Conservation (phyloP, 345 rosid species). For the Erysimum cheiranthoides region DNA sequence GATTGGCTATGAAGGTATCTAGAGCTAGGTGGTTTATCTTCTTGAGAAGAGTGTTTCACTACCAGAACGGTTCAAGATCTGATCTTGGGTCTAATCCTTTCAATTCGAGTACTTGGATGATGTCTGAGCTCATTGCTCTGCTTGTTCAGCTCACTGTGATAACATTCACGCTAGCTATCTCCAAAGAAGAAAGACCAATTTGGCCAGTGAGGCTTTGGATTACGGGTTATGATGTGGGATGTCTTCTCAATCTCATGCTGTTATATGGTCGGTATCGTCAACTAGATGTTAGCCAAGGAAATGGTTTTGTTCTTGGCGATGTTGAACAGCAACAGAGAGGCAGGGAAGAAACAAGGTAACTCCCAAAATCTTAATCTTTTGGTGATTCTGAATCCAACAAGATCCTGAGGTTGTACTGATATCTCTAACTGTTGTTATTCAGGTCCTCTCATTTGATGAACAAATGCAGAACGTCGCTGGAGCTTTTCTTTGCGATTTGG, state of each 20-base stretch:
- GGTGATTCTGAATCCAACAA: constrained; percentile 8
- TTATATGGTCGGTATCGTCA: constrained; percentile 81
- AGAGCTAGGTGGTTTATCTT: constrained; percentile 95
- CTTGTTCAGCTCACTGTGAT: constrained; percentile 68
- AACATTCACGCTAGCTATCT: constrained; percentile 69
- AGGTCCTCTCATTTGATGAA: constrained; percentile 86
- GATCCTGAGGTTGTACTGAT: constrained; percentile 20
- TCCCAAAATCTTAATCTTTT: neutral
- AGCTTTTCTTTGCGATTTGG: constrained; percentile 99
- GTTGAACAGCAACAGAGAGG: constrained; percentile 71
- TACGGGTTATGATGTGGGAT: constrained; percentile 80
- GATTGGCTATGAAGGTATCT: constrained; percentile 79
- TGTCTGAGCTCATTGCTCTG: constrained; percentile 78
- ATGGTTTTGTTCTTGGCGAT: constrained; percentile 59
- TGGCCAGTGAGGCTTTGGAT: constrained; percentile 98
- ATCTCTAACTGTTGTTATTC: constrained; percentile 27
- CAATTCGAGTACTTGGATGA: constrained; percentile 88
- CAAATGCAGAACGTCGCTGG: constrained; percentile 85
- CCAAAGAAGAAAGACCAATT: constrained; percentile 74
- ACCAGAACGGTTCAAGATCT: constrained; percentile 89
- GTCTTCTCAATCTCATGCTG: constrained; percentile 69
- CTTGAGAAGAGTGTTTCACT: constrained; percentile 94
- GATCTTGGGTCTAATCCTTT: constrained; percentile 94
- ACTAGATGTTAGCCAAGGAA: constrained; percentile 50
- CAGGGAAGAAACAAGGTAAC: constrained; percentile 81